Base-by-base conservation (phyloP, 352 stramenopile species). In the Pythium scleroteichum region DNA sequence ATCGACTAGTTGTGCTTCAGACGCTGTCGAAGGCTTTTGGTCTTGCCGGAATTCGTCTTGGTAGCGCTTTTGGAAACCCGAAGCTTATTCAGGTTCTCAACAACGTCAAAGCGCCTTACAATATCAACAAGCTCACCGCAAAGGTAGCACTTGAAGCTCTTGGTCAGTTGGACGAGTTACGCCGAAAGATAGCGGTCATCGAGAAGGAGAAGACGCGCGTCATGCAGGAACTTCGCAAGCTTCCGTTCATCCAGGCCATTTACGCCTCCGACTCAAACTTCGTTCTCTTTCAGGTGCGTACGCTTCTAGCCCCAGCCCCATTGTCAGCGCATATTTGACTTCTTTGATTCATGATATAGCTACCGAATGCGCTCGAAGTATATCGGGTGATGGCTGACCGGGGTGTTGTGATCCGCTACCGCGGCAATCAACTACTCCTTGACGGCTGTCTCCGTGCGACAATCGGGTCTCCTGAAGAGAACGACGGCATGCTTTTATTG, bases 71-170 rank as follows among this genome's bases (percentile, higher is more conserved):
- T 53, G 96, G 86, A 33, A 71, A 94, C 62, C 69, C 88, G 7
- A 85, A 90, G 55, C 79, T 99, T 9, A 98, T 99, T 69, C 89
- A 98, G 78, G 86, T 99, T 35, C 94, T 99, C 59, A 99, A 99
- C 78, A 99, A 98, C 68, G 94, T 99, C 58, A 99, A 99, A 76
- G 96, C 96, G n/a, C 97, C 96, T 16, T 99, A 99, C 84, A 99
- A 99, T 80, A 96, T 99, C 56, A 99, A 98, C 86, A 97, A 97
- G 62, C 75, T 99, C 27, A 98, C 96, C 5, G 85, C 90, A 44
- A 90, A 94, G 63, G 72, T 94, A 40, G 82, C 80, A 2, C 72
- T 78, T 19, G 79, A 94, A 41, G 82, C 85, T 7, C 76, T 95
- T 24, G 63, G 62, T 22, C 88, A 85, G 49, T 64, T 84, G 13